Conservation (phyloP, 2,329 filamentous ascomycete genomes). For the Alternaria dauci region DNA sequence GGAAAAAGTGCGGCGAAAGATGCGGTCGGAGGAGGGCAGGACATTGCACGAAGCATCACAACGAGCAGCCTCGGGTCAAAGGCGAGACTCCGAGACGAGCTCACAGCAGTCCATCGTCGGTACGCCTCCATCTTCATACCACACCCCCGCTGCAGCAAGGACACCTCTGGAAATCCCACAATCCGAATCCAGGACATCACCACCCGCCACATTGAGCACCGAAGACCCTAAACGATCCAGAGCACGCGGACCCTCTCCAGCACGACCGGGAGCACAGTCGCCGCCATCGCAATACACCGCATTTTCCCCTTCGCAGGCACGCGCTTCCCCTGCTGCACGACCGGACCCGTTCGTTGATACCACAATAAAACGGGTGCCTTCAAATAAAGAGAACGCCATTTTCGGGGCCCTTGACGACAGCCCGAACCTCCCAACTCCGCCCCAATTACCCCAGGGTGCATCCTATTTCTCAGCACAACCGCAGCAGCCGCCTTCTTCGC, state of each 20-base stretch:
- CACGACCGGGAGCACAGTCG: slow-evolving; percentile 13
- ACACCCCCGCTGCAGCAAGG: slow-evolving; percentile 25
- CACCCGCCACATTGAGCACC: slow-evolving; percentile 25
- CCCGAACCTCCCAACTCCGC: slow-evolving; percentile 33
- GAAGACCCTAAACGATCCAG: slow-evolving; percentile 44
- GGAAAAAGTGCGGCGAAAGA: slow-evolving; percentile 57
- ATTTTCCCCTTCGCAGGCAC: slow-evolving; percentile 36
- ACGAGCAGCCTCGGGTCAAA: slow-evolving; percentile 29
- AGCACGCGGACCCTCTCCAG: slow-evolving; percentile 42
- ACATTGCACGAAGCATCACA: slow-evolving; percentile 57
- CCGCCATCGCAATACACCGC: slow-evolving; percentile 35
- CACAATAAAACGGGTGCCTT: slow-evolving; percentile 26
- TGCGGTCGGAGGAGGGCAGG: slow-evolving; percentile 62
- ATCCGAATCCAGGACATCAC: slow-evolving; percentile 21
- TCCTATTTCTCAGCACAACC: slow-evolving; percentile 22
- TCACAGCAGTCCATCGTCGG: slow-evolving; percentile 31
- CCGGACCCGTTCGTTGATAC: slow-evolving; percentile 33
- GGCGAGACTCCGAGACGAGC: slow-evolving; percentile 44
- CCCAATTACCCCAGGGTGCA: slow-evolving; percentile 31
- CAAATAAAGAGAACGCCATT: slow-evolving; percentile 24
- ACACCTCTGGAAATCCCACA: slow-evolving; percentile 33
- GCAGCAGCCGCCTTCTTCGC: slow-evolving; percentile 19
- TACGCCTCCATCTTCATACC: slow-evolving; percentile 37
- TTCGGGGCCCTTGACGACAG: slow-evolving; percentile 29
- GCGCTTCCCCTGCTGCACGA: slow-evolving; percentile 28